These are phyloP conservation scores for Stephania cephalantha DNA, from an alignment of 164 flowering plant species.

Conservation along the genomic window DNA sequence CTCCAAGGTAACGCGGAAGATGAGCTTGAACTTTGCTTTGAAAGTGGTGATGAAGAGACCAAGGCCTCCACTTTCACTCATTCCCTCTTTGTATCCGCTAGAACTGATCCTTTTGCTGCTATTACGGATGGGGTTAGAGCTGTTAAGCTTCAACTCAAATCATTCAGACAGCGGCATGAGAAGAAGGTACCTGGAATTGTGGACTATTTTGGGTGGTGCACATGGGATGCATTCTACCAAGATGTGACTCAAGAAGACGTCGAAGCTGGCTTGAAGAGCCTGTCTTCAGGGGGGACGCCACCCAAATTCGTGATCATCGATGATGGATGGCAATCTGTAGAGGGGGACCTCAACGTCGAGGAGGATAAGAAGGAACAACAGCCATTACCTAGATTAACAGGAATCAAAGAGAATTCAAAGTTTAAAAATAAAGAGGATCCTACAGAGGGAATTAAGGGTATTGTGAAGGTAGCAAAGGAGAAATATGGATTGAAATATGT, in stretches of 20 bases:
- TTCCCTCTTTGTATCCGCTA: conserved; percentile 53
- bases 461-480: conserved; percentile 65
- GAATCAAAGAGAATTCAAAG: conserved; percentile 73
- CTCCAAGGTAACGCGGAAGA: conserved; percentile 69
- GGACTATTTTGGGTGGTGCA: conserved; percentile 97
- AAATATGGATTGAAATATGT: conserved; percentile 78
- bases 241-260: conserved; percentile 91
- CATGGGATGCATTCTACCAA: conserved; percentile 97
- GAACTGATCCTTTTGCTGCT: conserved; percentile 67
- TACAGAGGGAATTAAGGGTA: conserved; percentile 52
- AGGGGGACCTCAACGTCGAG: conserved; percentile 24
- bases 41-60: conserved; percentile 72
- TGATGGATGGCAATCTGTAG: conserved; percentile 95
- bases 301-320: conserved; percentile 92
- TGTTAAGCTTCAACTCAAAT: conserved; percentile 58
- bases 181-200: conserved; percentile 74
- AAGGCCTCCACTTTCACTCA: conserved; percentile 56
- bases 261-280: conserved; percentile 60
- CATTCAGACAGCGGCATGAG: conserved; percentile 70
- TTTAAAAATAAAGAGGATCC: conserved; percentile 66
- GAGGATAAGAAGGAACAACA: conserved; percentile 6
- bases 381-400: conserved; percentile 53
- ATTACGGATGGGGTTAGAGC: conserved; percentile 55
- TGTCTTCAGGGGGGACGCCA: conserved; percentile 61
- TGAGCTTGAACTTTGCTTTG: conserved; percentile 74